Evolutionary conservation across 2,329 filamentous ascomycete species (phyloP), one percentile per base, ranked within the genome.

Genomic region (Fusarium gaditjirri): DNA sequence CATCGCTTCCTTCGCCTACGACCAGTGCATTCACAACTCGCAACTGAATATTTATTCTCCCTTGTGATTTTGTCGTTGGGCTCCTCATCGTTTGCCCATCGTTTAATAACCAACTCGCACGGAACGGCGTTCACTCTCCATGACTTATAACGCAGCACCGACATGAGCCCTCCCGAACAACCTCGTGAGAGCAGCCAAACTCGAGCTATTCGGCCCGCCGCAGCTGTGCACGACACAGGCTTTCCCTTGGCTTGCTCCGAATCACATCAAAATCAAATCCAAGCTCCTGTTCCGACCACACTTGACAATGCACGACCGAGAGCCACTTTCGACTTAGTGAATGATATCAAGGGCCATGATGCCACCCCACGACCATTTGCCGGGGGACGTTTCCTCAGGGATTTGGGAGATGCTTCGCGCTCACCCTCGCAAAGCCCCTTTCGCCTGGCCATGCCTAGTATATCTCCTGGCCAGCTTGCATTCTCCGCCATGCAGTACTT

Each of bases 401-500:
- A 82, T 23, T 67, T 76, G 5, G 72, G 71, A 25, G 65, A 73
- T 25, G 70, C 67, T 31, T 75, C 72, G 35, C 77, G 82, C n/a
- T 81, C 81, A 19, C 74, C 79, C 11, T 82, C 81, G 12, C 81
- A 80, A 50, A 83, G 80, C 46, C 81, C 81, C 21, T 80, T 82
- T 38, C 80, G 81, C 25, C 74, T 84, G 71, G 31, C 82, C 10
- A 86, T 88, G 80, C 85, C 86, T 1, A 80, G 79, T 58, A 83
- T 86, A 53, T 86, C 85, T 0, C 83, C 86, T 0, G 85, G 83
- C 3, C 87, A 89, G 74, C 81, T 91, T 42, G 90, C 91, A 27
- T 89, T 93, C 65, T 88, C 90, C 2, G 90, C 92, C 9, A 83
- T 95, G 81, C 91, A 93, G 76, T 94, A 93, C 77, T 84, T 95